Base-by-base conservation (phyloP, 148 eudicot genomes). In the Silene latifolia region DNA sequence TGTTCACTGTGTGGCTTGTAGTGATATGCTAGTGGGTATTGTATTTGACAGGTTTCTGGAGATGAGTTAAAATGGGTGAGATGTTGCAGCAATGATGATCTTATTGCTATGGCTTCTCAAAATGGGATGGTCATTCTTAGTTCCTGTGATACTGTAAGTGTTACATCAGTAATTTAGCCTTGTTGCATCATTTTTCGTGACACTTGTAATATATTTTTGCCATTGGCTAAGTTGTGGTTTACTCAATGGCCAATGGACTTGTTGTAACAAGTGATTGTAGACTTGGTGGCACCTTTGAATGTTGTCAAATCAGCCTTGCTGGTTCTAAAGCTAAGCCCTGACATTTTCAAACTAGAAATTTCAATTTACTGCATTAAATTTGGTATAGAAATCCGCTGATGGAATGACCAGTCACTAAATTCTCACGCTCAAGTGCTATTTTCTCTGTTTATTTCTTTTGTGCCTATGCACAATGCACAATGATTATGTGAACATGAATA, bases 11-110 rank as follows among this genome's bases (percentile, higher is more conserved):
- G 23, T 48, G 1, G 14, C 17, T 74, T 42, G 27, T 57, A 24
- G 58, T 74, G 54, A 74, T 69, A 8, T 57, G 35, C 20, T 66
- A 42, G 74, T 78, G 68, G 66, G 56, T 62, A 64, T 9, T 27
- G 20, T 76, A 68, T 20, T 74, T 78, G 65, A 67, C 87, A 96
- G 99, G 97, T 96, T 79, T 93, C 94, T 56, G 97, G 89, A 56
- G 99, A 96, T 81, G 96, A 90, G 79, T 85, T 96, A 42, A 96
- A 88, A 84, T 96, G 98, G 99, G 99, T 96, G 14, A 83, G 91
- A 65, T 80, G 84, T 76, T 96, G 99, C 82, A 77, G 90, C 42
- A 88, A 89, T 72, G 90, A 90, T 81, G 98, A 96, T 70, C 86
- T 84, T 83, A 92, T 96, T 77, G 99, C 97, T 46, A 92, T 96